These are phyloP conservation scores for Zoysia japonica DNA, from an alignment of 176 grass and related monocot species.

Conservation along the genomic window DNA sequence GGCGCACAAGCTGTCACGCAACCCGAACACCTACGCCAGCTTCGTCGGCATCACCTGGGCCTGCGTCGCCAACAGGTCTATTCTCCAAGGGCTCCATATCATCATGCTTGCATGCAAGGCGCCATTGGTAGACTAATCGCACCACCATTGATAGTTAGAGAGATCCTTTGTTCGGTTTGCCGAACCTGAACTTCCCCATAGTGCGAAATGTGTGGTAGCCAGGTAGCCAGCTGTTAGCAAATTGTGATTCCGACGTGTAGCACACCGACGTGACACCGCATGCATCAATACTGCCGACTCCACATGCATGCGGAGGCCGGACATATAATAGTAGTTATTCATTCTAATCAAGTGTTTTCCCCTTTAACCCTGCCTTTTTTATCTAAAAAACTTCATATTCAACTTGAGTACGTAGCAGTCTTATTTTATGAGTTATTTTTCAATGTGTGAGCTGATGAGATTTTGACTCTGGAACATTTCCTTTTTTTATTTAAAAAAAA, in stretches of 20 bases:
- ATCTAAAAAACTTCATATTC: not conserved
- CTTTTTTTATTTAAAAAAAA: not conserved
- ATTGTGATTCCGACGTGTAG: constrained; percentile 36
- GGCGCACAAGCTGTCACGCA: constrained; percentile 73
- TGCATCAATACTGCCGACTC: not conserved
- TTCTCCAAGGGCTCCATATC: not conserved
- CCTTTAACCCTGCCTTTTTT: not conserved
- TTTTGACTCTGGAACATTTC: not conserved
- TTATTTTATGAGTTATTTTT: not conserved
- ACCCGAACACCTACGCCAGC: constrained; percentile 84
- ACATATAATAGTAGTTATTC: not conserved
- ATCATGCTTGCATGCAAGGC: not conserved
- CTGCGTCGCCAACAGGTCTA: constrained; percentile 63
- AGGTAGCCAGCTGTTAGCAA: not conserved
- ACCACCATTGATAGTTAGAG: not conserved
- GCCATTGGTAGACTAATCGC: not conserved
- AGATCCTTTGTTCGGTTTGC: constrained; percentile 5
- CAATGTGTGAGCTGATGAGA: not conserved
- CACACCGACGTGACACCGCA: constrained; percentile 12
- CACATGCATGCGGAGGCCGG: constrained; percentile 1
- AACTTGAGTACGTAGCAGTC: not conserved
- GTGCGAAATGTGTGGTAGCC: constrained; percentile 35
- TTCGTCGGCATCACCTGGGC: constrained; percentile 85
- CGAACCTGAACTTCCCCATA: not conserved
- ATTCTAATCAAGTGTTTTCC: not conserved